Conservation (phyloP, 768 basidiomycete species). For the Rhizopogon vulgaris region DNA sequence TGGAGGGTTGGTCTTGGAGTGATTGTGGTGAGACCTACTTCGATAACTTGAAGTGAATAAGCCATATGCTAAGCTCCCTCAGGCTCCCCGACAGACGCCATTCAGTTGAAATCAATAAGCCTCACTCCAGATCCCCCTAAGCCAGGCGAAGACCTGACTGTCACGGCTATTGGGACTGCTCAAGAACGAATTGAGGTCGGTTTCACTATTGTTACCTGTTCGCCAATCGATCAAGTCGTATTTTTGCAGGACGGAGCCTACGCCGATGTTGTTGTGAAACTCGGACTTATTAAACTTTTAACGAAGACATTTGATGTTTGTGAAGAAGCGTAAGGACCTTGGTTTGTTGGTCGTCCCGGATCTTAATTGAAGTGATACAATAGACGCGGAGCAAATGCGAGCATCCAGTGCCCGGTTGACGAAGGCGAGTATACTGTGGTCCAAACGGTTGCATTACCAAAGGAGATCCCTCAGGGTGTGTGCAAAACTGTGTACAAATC, state of each 20-base stretch:
- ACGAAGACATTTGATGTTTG: constrained; percentile 83
- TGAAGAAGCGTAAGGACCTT: constrained; percentile 77
- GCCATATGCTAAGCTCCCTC: constrained; percentile 7
- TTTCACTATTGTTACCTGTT: not conserved
- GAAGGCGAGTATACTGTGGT: constrained; percentile 63
- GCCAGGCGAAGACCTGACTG: constrained; percentile 84
- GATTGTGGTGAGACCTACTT: constrained; percentile 62
- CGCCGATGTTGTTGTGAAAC: constrained; percentile 85
- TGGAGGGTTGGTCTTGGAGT: constrained; percentile 55
- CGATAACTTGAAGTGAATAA: constrained; percentile 1
- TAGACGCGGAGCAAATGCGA: constrained; percentile 70
- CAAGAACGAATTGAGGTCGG: constrained; percentile 59
- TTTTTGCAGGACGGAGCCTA: constrained; percentile 75
- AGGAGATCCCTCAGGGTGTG: constrained; percentile 81
- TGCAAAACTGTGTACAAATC: not conserved
- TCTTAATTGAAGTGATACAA: constrained; percentile 2
- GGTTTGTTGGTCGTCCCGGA: not conserved
- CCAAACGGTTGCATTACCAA: constrained; percentile 84
- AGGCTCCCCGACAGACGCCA: constrained; percentile 40
- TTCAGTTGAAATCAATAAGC: constrained; percentile 65
- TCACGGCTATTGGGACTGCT: constrained; percentile 65
- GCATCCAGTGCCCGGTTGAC: constrained; percentile 79
- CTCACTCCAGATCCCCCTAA: constrained; percentile 85
- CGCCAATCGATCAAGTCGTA: constrained; percentile 3
- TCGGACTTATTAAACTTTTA: constrained; percentile 90